Conservation (phyloP, 768 basidiomycete species). For the Leccinum variicolor region DNA sequence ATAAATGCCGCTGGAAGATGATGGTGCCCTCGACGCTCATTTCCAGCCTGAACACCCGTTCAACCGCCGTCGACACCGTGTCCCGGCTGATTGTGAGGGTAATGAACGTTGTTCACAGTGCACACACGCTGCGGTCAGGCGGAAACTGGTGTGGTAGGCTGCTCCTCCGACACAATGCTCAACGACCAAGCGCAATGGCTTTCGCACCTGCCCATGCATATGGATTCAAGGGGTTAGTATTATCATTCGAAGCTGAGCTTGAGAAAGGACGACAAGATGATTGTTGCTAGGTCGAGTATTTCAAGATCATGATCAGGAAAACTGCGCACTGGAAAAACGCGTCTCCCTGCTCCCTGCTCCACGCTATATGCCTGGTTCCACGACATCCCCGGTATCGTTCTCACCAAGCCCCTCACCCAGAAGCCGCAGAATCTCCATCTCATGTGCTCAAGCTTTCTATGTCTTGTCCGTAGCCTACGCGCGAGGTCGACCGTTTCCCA, state of each 20-base stretch:
- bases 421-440: conserved; percentile 7
- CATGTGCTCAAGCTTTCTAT: not conserved
- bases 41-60: not conserved
- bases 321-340: not conserved
- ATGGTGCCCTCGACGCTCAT: not conserved
- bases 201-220: not conserved
- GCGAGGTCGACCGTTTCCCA: not conserved
- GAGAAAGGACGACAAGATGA: conserved; percentile 11
- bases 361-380: not conserved
- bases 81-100: not conserved
- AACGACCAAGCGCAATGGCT: conserved; percentile 1
- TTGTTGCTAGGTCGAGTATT: conserved; percentile 4
- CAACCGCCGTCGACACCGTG: not conserved
- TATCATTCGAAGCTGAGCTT: conserved; percentile 14
- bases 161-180: not conserved
- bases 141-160: no score
- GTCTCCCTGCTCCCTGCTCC: not conserved
- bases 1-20: not conserved
- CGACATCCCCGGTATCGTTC: conserved; percentile 12
- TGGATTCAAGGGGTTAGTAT: conserved; percentile 4
- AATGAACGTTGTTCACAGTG: no score
- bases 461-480: conserved; percentile 9
- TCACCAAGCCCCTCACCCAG: conserved; percentile 10
- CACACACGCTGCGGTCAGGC: not conserved
- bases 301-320: conserved; percentile 8